These are phyloP conservation scores for Pythium diclinum DNA, from an alignment of 352 stramenopile species.

Conservation along the genomic window DNA sequence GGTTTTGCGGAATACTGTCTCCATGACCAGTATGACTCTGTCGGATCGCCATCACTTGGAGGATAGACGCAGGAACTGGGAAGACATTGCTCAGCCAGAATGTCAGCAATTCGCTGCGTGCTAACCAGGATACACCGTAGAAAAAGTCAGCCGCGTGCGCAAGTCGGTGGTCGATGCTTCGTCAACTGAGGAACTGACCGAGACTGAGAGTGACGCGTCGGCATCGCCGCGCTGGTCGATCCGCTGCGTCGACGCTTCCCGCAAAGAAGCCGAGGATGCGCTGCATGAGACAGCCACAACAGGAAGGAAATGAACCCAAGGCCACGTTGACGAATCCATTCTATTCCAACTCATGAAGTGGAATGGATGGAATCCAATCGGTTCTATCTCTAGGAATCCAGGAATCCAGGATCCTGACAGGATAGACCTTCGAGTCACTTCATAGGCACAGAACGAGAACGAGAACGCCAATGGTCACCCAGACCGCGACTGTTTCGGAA, in stretches of 20 bases:
- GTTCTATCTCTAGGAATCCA: neutral
- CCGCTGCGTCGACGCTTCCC: neutral
- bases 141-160: neutral
- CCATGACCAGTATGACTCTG: too few relatives aligned
- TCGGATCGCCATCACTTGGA: neutral
- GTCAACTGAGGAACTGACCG: neutral
- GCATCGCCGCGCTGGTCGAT: conserved; percentile 18
- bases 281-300: neutral
- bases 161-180: conserved; percentile 10
- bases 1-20: neutral
- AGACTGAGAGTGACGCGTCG: conserved; percentile 13
- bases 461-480: too few relatives aligned
- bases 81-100: neutral
- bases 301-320: neutral
- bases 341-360: neutral
- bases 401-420: too few relatives aligned
- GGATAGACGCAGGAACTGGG: neutral
- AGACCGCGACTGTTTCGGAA: neutral
- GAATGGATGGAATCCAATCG: neutral
- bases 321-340: neutral
- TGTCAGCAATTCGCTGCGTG: neutral
- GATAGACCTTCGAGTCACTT: too few relatives aligned
- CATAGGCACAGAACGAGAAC: too few relatives aligned
- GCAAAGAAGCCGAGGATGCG: neutral
- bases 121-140: neutral